Evolutionary conservation across 2,329 filamentous ascomycete species (phyloP).

Genomic region (Chaetomiaceae sp.): DNA sequence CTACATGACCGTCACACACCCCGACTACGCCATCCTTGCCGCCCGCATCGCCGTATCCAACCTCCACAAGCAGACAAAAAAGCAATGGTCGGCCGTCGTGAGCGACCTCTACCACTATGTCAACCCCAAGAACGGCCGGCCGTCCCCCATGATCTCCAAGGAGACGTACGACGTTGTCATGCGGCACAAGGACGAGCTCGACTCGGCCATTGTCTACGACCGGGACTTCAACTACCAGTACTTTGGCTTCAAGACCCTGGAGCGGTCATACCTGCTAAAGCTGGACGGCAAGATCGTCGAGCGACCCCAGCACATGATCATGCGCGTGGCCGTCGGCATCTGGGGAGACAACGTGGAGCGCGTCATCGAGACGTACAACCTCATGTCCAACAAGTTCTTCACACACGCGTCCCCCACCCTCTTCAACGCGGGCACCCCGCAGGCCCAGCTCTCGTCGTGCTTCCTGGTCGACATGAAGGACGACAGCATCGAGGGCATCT

Average conservation of each 20-base stretch:
- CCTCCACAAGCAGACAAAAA: constrained; percentile 99
- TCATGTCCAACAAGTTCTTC: constrained; percentile 98
- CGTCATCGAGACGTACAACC: constrained; percentile 95
- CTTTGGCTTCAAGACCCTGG: constrained; percentile 98
- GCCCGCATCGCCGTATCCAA: constrained; percentile 98
- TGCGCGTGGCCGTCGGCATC: constrained; percentile 97
- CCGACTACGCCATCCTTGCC: constrained; percentile 97
- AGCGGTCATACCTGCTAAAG: constrained; percentile 94
- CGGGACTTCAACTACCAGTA: constrained; percentile 99
- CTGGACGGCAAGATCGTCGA: constrained; percentile 95
- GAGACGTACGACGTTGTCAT: constrained; percentile 89
- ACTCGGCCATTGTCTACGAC: constrained; percentile 98
- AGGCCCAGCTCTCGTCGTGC: constrained; percentile 92
- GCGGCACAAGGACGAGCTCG: constrained; percentile 93
- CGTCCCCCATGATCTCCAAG: constrained; percentile 92
- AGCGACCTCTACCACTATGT: constrained; percentile 92
- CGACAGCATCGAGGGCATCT: constrained; percentile 98
- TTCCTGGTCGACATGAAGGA: constrained; percentile 99
- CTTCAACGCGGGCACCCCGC: constrained; percentile 95
- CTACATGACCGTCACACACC: constrained; percentile 99
- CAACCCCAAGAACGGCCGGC: constrained; percentile 82
- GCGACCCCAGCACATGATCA: constrained; percentile 98
- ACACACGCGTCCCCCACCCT: constrained; percentile 97
- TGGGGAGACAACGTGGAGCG: constrained; percentile 93
- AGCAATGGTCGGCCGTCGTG: constrained; percentile 96